Evolutionary conservation across 83 land plant genomes (phyloP), one percentile per base, ranked within the genome.

Genomic region (Thuja plicata): DNA sequence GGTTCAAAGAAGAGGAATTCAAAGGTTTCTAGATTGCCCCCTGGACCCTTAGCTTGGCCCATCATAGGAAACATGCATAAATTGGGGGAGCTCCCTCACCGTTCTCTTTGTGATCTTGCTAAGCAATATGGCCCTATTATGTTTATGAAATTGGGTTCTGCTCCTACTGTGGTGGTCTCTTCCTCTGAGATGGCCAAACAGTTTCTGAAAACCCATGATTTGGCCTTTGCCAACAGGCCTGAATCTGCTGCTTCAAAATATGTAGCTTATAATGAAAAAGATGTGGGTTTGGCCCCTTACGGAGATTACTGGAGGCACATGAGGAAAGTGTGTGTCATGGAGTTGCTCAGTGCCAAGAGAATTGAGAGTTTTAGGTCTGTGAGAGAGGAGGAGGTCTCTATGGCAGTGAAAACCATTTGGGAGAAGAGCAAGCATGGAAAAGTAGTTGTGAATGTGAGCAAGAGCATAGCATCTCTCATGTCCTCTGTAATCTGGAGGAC

Each of bases 201-300:
- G 54, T 54, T 88, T 27, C 60, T 92, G 27, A 87, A 90, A 79
- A 80, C 88, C 74, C 88, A 92, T 35, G 93, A 90, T 70, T 43
- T 70, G 55, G 55, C 27, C 32, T 90, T 92, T 66, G 87, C 91
- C 2, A 89, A 12, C 79, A 21, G 93, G 48, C 91, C 89, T 3
- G 57, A 6, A 1, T 81, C 37, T 16, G 16, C 70, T 10, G 55
- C 81, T 30, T 35, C 87, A 13, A 38, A 62, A 37, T 12, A 9
- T 2, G 16, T 85, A 34, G 45, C 41, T 46, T 86, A 88, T 87
- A 54, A 55, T 46, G 7, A n/a, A 55, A 43, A 35, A 5, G 87
- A 40, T 40, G 0, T 88, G 50, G 73, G 50, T 4, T 86, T 88
- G 32, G 66, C 88, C 21, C 83, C 89, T 8, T 88, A 90, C 52